A percentile compares a stretch with the other conserved stretches of the same genome.
These are phyloP conservation scores for Mycena albidolilacea DNA, from an alignment of 768 basidiomycete species.

Conservation along the genomic window DNA sequence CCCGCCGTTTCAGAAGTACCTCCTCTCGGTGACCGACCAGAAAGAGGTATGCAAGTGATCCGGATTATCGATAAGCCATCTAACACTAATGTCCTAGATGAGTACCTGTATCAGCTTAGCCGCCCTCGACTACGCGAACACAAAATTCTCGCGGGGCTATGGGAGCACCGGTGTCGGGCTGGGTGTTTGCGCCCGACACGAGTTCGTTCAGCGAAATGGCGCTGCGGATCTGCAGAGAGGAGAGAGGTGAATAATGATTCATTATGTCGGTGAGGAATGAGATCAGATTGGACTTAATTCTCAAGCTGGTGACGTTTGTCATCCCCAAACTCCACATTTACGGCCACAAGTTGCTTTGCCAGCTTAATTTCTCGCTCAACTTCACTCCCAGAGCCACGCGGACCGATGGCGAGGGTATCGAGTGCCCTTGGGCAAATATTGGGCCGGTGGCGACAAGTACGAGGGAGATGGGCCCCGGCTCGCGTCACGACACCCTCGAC, in stretches of 20 bases:
- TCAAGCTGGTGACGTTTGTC: constrained; percentile 30
- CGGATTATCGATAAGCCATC: neutral
- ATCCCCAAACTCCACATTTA: constrained; percentile 46
- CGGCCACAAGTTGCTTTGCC: constrained; percentile 38
- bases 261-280: neutral
- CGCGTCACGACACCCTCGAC: no score
- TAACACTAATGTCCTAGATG: neutral
- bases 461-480: no score
- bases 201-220: no score
- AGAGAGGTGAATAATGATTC: neutral
- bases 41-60: neutral
- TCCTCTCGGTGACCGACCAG: neutral
- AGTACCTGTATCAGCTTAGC: neutral
- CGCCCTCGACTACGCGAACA: no score
- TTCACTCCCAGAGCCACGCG: neutral
- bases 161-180: no score
- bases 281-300: constrained; percentile 25
- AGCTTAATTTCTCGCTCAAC: constrained; percentile 46
- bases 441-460: no score
- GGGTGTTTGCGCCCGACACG: no score
- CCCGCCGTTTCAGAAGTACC: neutral
- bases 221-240: neutral
- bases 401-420: no score
- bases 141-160: no score
- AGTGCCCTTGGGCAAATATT: no score